phyloP scores from a whole-genome alignment of 495 filamentous ascomycete genomes.

The Penicillium crystallinum region DNA sequence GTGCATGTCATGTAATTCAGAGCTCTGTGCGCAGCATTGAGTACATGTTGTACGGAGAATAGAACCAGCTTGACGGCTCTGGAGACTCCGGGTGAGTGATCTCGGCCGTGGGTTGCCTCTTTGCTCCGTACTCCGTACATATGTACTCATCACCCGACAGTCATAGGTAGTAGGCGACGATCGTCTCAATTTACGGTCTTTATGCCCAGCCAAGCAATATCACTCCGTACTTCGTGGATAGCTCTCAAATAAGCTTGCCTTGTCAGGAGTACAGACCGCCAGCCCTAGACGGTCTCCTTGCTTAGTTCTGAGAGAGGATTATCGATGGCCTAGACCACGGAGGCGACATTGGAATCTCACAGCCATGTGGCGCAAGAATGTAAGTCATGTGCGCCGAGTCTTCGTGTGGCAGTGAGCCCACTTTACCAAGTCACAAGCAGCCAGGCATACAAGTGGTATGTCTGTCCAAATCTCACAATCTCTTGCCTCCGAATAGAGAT shows the following conservation, averaged over 20 bases:
- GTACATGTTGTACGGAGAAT: neutral
- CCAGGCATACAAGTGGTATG: neutral
- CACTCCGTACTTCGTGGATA: neutral
- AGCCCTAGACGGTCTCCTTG: neutral
- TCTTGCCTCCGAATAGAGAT: neutral
- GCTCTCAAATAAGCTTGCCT: neutral
- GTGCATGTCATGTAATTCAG: neutral
- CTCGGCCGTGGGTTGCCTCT: neutral
- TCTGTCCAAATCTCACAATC: neutral
- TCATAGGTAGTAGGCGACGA: neutral
- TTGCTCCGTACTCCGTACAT: neutral
- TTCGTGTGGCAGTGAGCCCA: neutral
- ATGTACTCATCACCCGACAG: neutral
- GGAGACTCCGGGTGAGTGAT: too few relatives aligned
- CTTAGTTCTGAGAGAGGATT: neutral
- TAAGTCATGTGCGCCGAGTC: neutral
- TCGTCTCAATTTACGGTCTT: neutral
- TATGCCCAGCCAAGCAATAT: neutral
- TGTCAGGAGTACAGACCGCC: neutral
- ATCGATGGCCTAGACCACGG: neutral
- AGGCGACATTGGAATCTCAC: neutral
- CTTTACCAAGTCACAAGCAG: neutral
- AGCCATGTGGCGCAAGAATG: conserved; percentile 1
- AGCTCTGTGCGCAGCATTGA: too few relatives aligned
- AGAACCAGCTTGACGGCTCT: too few relatives aligned